Evolutionary conservation across 192 early-diverging fungal genomes (phyloP), one percentile per base, ranked within the genome.

Genomic region (Glomus cerebriforme): DNA sequence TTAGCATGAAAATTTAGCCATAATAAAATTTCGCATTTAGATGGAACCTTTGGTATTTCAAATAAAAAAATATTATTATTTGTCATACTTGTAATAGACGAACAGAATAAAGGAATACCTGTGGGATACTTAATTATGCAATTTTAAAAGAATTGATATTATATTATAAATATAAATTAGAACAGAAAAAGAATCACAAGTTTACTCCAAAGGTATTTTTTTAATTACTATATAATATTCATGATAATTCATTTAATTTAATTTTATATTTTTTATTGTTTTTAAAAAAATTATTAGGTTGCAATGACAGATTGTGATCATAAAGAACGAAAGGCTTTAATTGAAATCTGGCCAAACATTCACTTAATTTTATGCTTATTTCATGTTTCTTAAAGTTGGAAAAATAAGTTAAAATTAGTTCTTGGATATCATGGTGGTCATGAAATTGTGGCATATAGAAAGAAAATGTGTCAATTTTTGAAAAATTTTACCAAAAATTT

Each of bases 231-330:
- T n/a, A n/a, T n/a, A n/a, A n/a, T n/a, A n/a, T n/a, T n/a, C 7
- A 19, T 29, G 1, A 66, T 35, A 34, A 66, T 35, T 5, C 7
- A 67, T 29, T 67, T 67, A 67, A 9, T 67, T 8, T 13, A 34
- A 67, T 35, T 67, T 67, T 29, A 9, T 27, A 66, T 19, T 27
- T 17, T 27, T 1, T 27, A 29, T 27, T 27, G 1, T 35, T 29
- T 29, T 19, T 19, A 1, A 32, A 29, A 66, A 66, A 66, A 17
- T 67, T 27, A 22, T 29, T 27, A 29, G 15, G 65, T 67, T 67
- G 65, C 65, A 67, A 67, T 67, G 2, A 67, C 65, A 9, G 65
- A 67, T 17, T 29, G 24, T 67, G 65, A 67, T 67, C 6, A 29
- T 31, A 67, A 67, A 35, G 65, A 67, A 67, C 7, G 26, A 4